Percentiles rank a stretch among this genome's conserved stretches.
Evolutionary conservation across 1,139 yeast genomes (phyloP).

Genomic region (Blastobotrys buckinghamii): DNA sequence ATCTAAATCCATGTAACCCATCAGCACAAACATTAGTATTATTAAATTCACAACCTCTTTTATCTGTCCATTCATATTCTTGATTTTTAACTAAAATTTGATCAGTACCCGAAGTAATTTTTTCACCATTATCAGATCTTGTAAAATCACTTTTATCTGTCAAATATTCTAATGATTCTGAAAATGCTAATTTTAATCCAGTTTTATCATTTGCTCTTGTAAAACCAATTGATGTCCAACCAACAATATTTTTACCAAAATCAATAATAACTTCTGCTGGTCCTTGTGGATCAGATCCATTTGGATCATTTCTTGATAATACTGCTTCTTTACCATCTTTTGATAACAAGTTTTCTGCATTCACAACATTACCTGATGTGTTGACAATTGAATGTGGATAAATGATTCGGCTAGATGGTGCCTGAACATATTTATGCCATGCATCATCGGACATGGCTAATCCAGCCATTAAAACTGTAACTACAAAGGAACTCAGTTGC

Average conservation of each 20-base stretch:
- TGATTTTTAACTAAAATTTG: not conserved
- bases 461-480: not conserved
- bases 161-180: not conserved
- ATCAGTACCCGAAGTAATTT: slow-evolving; percentile 1
- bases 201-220: not conserved
- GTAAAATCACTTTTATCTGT: not conserved
- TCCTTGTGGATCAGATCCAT: not conserved
- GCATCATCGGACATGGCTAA: not conserved
- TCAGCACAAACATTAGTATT: not conserved
- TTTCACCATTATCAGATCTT: slow-evolving; percentile 1
- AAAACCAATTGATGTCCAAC: not conserved
- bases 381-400: not conserved
- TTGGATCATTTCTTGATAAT: not conserved
- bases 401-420: not conserved
- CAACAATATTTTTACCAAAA: slow-evolving; percentile 3
- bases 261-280: slow-evolving; percentile 2
- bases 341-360: not conserved
- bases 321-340: not conserved
- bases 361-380: not conserved
- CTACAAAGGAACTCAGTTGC: not conserved
- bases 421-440: not conserved
- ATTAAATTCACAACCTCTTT: not conserved
- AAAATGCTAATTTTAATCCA: not conserved
- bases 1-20: slow-evolving; percentile 2
- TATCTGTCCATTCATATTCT: not conserved